Conservation (phyloP, 2,329 filamentous ascomycete genomes). For the Cytospora schulzeri region DNA sequence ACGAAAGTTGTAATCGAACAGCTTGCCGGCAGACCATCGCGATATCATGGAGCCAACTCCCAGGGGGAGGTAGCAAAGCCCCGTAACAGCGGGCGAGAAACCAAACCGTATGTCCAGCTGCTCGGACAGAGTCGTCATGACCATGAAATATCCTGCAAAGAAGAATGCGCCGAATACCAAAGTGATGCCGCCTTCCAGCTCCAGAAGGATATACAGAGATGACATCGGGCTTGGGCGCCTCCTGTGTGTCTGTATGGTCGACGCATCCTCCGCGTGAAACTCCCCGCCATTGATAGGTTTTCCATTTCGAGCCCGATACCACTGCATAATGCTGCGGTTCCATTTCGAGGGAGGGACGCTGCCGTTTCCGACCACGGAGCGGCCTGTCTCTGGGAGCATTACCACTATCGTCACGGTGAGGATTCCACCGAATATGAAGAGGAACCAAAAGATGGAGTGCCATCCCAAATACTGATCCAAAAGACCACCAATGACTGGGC, state of each 20-base stretch:
- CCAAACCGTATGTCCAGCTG: conserved; percentile 29
- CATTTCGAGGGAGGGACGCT: conserved; percentile 41
- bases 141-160: conserved; percentile 34
- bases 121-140: conserved; percentile 33
- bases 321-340: conserved; percentile 20
- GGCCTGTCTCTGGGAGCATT: conserved; percentile 58
- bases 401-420: conserved; percentile 46
- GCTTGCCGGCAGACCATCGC: conserved; percentile 27
- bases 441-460: conserved; percentile 64
- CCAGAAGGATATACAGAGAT: conserved; percentile 32
- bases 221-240: conserved; percentile 33
- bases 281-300: conserved; percentile 8
- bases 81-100: conserved; percentile 27
- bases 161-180: conserved; percentile 32
- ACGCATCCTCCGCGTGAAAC: conserved; percentile 3
- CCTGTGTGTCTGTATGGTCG: conserved; percentile 7
- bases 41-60: conserved; percentile 29
- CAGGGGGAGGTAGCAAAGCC: conserved; percentile 31
- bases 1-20: conserved; percentile 31
- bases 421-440: conserved; percentile 49
- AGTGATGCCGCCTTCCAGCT: conserved; percentile 33
- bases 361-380: conserved; percentile 55
- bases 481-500: conserved; percentile 62
- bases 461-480: conserved; percentile 60
- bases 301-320: conserved; percentile 12